Evolutionary conservation across 208 protist genomes (phyloP).

Genomic region (Trypanosoma mega): DNA sequence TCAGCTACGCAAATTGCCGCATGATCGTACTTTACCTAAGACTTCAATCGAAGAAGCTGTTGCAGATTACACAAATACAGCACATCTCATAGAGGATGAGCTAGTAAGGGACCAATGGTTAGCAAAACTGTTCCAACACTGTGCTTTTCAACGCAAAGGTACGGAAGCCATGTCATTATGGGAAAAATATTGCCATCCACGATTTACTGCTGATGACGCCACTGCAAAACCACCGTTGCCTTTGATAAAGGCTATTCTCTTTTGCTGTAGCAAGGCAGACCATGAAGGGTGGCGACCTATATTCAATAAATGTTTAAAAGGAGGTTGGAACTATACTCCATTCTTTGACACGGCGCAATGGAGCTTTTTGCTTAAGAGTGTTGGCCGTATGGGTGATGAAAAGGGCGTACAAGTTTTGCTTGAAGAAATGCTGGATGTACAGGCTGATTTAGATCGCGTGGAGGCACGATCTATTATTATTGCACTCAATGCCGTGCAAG

Average conservation of each 20-base stretch:
- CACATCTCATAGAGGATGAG: constrained; percentile 69
- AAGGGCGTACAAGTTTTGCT: constrained; percentile 64
- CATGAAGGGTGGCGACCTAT: constrained; percentile 63
- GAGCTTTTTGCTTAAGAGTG: constrained; percentile 81
- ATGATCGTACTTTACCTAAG: constrained; percentile 66
- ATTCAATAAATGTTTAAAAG: constrained; percentile 74
- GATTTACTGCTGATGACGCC: constrained; percentile 45
- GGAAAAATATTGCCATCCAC: constrained; percentile 58
- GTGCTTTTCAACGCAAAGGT: constrained; percentile 71
- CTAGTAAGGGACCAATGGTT: constrained; percentile 72
- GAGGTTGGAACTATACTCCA: constrained; percentile 85
- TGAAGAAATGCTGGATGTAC: constrained; percentile 87
- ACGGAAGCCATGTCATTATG: constrained; percentile 68
- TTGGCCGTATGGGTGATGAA: constrained; percentile 78
- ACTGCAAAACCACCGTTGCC: constrained; percentile 54
- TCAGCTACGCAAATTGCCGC: constrained; percentile 81
- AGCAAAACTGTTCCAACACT: constrained; percentile 86
- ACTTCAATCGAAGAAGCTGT: constrained; percentile 78
- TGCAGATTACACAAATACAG: constrained; percentile 63
- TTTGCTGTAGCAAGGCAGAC: constrained; percentile 75
- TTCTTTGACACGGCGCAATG: constrained; percentile 81
- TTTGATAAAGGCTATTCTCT: constrained; percentile 78
- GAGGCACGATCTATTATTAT: constrained; percentile 74
- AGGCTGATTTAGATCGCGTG: constrained; percentile 83
- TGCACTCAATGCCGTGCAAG: constrained; percentile 75